Conservation (phyloP, 2,329 filamentous ascomycete species). For the Curvularia verruculosa region DNA sequence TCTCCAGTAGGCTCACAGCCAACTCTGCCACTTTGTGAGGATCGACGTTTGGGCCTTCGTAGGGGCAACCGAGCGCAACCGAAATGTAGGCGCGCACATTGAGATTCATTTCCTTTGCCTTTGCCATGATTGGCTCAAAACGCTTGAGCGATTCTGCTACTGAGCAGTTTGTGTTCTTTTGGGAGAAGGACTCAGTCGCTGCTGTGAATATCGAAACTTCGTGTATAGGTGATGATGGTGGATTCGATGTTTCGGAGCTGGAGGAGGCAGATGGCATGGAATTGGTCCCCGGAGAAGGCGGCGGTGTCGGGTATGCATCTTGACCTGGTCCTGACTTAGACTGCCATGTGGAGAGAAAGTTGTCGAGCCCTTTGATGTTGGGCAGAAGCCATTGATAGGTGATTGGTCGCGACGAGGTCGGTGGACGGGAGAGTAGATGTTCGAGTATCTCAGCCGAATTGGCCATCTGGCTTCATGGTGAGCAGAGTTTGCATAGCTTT, state of each 20-base stretch:
- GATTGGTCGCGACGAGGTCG: constrained; percentile 61
- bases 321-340: constrained; percentile 45
- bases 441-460: constrained; percentile 77
- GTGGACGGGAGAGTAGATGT: constrained; percentile 66
- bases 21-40: constrained; percentile 67
- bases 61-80: constrained; percentile 77
- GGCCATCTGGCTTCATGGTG: constrained; percentile 66
- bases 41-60: constrained; percentile 67
- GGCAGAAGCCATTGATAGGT: constrained; percentile 83
- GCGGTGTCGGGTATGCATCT: constrained; percentile 59
- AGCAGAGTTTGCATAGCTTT: constrained; percentile 48
- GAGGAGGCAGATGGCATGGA: background rate
- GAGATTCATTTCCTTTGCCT: constrained; percentile 68
- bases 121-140: constrained; percentile 72
- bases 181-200: constrained; percentile 79
- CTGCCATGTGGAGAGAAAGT: constrained; percentile 62
- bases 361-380: constrained; percentile 73
- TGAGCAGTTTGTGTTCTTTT: constrained; percentile 81
- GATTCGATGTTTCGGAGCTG: constrained; percentile 10
- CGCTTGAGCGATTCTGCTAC: constrained; percentile 74
- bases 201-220: constrained; percentile 83
- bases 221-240: constrained; percentile 27
- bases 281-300: constrained; percentile 44
- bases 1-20: constrained; percentile 72
- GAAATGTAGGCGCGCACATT: constrained; percentile 79